A percentile compares a stretch with the other conserved stretches of the same genome.
Conservation (phyloP, 169 alveolate species). For the Cryptosporidium sp. region DNA sequence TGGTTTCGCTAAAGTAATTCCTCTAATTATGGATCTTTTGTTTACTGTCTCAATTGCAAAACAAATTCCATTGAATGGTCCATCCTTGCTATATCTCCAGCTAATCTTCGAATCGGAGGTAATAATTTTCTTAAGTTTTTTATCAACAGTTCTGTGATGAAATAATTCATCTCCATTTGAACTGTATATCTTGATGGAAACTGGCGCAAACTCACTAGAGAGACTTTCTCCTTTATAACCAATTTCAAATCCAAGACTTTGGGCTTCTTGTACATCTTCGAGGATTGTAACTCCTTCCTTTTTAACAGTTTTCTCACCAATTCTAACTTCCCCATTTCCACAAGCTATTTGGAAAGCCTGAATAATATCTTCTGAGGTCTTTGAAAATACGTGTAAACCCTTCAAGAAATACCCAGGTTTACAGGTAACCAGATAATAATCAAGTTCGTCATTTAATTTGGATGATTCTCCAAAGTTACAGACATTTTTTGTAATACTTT, state of each 20-base stretch:
- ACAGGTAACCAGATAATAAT: slow-evolving; percentile 39
- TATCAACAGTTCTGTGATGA: slow-evolving; percentile 45
- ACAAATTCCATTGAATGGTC: slow-evolving; percentile 60
- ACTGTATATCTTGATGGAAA: slow-evolving; percentile 10
- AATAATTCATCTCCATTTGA: not conserved
- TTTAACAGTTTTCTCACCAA: slow-evolving; percentile 39
- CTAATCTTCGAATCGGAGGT: slow-evolving; percentile 12
- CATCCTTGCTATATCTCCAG: slow-evolving; percentile 29
- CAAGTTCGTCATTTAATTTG: slow-evolving; percentile 18
- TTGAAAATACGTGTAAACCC: slow-evolving; percentile 18
- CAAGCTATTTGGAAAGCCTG: slow-evolving; percentile 49
- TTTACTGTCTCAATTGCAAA: slow-evolving; percentile 43
- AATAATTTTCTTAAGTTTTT: slow-evolving; percentile 17
- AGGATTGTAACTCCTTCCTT: slow-evolving; percentile 28
- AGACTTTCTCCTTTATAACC: slow-evolving; percentile 30
- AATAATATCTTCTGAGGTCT: slow-evolving; percentile 36
- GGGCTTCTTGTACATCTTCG: slow-evolving; percentile 30
- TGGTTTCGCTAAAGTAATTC: slow-evolving; percentile 41
- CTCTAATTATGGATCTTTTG: not conserved
- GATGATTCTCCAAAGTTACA: slow-evolving; percentile 29
- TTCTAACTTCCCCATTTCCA: slow-evolving; percentile 58
- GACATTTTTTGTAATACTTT: slow-evolving; percentile 18
- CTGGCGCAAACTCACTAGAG: slow-evolving; percentile 24
- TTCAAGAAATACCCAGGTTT: slow-evolving; percentile 66
- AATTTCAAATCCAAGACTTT: slow-evolving; percentile 47